Evolutionary conservation across 1,284 basidiomycete species (phyloP), one percentile per base, ranked within the genome.

Genomic region (Naganishia sp.): DNA sequence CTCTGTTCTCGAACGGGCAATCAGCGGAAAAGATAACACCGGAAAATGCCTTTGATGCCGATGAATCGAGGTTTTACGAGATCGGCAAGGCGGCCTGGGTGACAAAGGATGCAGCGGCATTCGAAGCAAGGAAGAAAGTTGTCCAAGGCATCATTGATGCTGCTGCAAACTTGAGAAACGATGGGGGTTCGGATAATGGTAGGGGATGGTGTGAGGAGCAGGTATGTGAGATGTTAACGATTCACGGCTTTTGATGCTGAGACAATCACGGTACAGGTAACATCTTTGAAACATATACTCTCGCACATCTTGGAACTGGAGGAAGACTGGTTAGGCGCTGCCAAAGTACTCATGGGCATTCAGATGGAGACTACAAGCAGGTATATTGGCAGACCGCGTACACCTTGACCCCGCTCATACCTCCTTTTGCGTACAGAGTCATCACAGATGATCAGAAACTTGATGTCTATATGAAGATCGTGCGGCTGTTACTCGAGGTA

Each of bases 401-500:
- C 23, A 21, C 15, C 23, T 44, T n/a, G 16, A 23, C 25, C 45
- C n/a, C 23, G 21, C n/a, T 13, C 42, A 59, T 13, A 6, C n/a
- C 13, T 53, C 23, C n/a, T 50, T 10, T 33, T n/a, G 18, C 25
- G 50, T 36, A 66, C 72, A 90, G 89, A 55, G 83, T 86, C 11
- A 84, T 89, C 31, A 83, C 88, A 11, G 92, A 94, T 76, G 86
- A 88, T 68, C 91, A 94, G 68, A 96, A 94, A 80, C 86, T 98
- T 42, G 85, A 86, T 23, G 85, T 96, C 49, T 95, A 97, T 77
- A 88, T 99, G 68, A 89, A 93, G 64, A 96, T 99, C 71, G 90
- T 97, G 44, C 88, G 95, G 23, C 84, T 99, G 4, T 84, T 95
- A n/a, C 85, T 99, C 44, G 94, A 98, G 82, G 94, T 96, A 48